Base-by-base conservation (phyloP, 2,329 filamentous ascomycete species). In the Exophiala xenobiotica region DNA sequence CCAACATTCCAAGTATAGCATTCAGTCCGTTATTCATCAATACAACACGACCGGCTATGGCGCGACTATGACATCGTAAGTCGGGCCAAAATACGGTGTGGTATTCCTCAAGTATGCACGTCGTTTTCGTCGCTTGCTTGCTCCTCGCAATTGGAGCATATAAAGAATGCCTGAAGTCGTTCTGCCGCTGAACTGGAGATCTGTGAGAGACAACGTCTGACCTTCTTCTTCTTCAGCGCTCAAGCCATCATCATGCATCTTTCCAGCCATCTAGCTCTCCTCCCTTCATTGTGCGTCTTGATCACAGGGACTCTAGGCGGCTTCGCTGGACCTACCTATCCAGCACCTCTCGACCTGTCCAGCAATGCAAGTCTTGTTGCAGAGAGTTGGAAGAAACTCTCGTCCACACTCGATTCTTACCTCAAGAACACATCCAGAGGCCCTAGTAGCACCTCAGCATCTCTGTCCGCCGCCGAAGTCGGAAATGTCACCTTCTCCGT, bases 401-500 rank as follows among this genome's bases (percentile, higher is more conserved):
- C 64, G 4, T 49, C 61, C 27, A 57, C 26, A 12, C 63, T 63
- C 46, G 61, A 63, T 26, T 45, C 11, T 37, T 52, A 60, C 39
- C 50, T 62, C 37, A 53, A 45, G n/a, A 48, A 51, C 5, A 26
- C 9, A n/a, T 62, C 49, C 39, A n/a, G n/a, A n/a, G n/a, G n/a
- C n/a, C 42, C 29, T 4, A 29, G 41, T 29, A 41, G 39, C 4
- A 42, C 35, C 12, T 4, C 48, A 6, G 53, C 49, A 4, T n/a
- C n/a, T n/a, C n/a, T n/a, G n/a, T 49, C 45, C 7, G 27, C 44
- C 12, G 4, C 51, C 11, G 52, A 37, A 8, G 26, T 70, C 6
- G 56, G 63, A 19, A 68, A 71, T 24, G 47, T 67, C 27, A 73
- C 70, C 16, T 74, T 73, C 54, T 73, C 71, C 4, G 47, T 68